Evolutionary conservation across 352 stramenopile genomes (phyloP).

Genomic region (Labyrinthula sp.): DNA sequence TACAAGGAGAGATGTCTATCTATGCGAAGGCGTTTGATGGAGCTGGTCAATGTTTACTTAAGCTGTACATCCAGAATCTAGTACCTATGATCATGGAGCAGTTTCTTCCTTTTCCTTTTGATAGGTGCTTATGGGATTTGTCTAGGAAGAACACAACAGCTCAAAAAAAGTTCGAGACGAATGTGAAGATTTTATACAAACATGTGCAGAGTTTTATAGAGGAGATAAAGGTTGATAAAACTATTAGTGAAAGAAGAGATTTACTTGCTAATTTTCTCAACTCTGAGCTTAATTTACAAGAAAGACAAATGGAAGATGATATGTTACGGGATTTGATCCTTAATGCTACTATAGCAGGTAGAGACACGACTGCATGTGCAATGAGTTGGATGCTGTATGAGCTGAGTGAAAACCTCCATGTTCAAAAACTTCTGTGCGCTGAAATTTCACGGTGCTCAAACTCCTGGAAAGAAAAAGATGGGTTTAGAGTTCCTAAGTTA

Average conservation of each 20-base stretch:
- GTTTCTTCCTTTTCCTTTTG: constrained; percentile 16
- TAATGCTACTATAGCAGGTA: constrained; percentile 38
- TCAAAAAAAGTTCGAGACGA: too few species aligned
- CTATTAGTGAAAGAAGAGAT: too few species aligned
- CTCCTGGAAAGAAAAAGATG: constrained; percentile 1
- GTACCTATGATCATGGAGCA: constrained; percentile 6
- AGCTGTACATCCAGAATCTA: too few species aligned
- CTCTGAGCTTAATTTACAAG: neutral
- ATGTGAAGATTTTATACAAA: too few species aligned
- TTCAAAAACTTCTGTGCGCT: constrained; percentile 1
- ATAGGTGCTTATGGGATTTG: too few species aligned
- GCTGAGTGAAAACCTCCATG: constrained; percentile 9
- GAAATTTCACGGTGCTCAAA: too few species aligned
- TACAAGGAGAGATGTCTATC: too few species aligned
- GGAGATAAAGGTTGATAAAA: too few species aligned
- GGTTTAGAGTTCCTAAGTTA: constrained; percentile 2
- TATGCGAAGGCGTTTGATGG: constrained; percentile 17
- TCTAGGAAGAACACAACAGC: too few species aligned
- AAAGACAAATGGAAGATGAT: constrained; percentile 31
- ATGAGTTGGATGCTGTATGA: constrained; percentile 26
- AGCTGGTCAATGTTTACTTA: constrained; percentile 9
- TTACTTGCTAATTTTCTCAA: constrained; percentile 30
- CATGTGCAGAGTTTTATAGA: too few species aligned
- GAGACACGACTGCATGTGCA: constrained; percentile 32
- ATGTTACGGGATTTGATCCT: constrained; percentile 37